Percentiles rank a stretch among this genome's conserved stretches.
phyloP scores from a whole-genome alignment of 148 eudicot genomes.

The Bassia scoparia region DNA sequence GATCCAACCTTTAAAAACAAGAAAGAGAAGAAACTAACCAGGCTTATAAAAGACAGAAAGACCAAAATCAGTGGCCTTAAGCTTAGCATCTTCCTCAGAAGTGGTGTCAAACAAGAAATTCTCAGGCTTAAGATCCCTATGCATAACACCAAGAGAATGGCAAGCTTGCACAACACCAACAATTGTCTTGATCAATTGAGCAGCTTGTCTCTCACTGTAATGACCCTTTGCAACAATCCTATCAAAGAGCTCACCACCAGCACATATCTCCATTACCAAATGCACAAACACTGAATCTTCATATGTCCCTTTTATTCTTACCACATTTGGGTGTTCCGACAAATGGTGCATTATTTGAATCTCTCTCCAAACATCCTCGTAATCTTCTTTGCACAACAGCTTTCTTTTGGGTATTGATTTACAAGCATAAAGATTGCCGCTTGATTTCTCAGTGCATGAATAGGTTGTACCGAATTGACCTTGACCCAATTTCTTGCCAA shows the following conservation, averaged over 20 bases:
- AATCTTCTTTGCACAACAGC: slow-evolving; percentile 57
- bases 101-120: slow-evolving; percentile 60
- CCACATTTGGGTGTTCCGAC: slow-evolving; percentile 55
- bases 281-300: slow-evolving; percentile 71
- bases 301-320: slow-evolving; percentile 58
- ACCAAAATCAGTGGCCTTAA: slow-evolving; percentile 73
- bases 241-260: slow-evolving; percentile 71
- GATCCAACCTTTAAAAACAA: background rate
- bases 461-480: slow-evolving; percentile 77
- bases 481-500: slow-evolving; percentile 65
- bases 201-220: slow-evolving; percentile 65
- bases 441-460: slow-evolving; percentile 48
- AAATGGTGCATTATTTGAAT: slow-evolving; percentile 81
- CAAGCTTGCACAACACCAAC: slow-evolving; percentile 75
- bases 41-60: slow-evolving; percentile 72
- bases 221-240: slow-evolving; percentile 72
- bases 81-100: slow-evolving; percentile 61
- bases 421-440: slow-evolving; percentile 50
- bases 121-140: slow-evolving; percentile 78
- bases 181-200: slow-evolving; percentile 50
- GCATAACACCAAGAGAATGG: slow-evolving; percentile 82
- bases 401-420: slow-evolving; percentile 74
- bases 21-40: slow-evolving; percentile 36
- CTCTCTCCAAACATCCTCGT: slow-evolving; percentile 76
- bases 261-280: slow-evolving; percentile 67